Conservation (phyloP, 768 basidiomycete genomes). For the Lepiota subincarnata region DNA sequence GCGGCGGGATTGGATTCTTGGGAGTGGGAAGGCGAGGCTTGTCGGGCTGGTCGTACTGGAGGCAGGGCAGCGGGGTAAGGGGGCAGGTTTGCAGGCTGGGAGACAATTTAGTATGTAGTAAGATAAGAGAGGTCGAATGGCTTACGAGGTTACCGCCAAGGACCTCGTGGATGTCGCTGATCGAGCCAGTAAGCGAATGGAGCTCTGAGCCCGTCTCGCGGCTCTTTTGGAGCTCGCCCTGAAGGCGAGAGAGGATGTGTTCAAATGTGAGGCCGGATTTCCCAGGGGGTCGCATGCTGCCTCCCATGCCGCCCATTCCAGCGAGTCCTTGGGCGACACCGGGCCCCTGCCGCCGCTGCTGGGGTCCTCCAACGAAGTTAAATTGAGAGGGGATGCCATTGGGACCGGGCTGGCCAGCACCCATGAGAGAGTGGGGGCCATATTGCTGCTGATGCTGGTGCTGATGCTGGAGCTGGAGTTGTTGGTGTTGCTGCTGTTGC, state of each 20-base stretch:
- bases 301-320: conserved; percentile 76
- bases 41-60: conserved; percentile 49
- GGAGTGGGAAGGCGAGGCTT: conserved; percentile 16
- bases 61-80: conserved; percentile 65
- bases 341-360: conserved; percentile 47
- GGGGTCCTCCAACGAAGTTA: conserved; percentile 25
- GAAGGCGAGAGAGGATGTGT: conserved; percentile 82
- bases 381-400: conserved; percentile 14
- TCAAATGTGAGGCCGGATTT: conserved; percentile 91
- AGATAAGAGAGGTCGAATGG: conserved; percentile 15
- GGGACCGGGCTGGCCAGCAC: conserved; percentile 11
- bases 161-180: conserved; percentile 91
- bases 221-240: conserved; percentile 93
- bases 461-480: conserved; percentile 18
- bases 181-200: conserved; percentile 66
- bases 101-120: background rate
- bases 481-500: conserved; percentile 30
- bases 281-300: conserved; percentile 64
- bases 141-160: conserved; percentile 78
- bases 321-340: conserved; percentile 29
- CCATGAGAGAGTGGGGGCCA: conserved; percentile 11
- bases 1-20: background rate
- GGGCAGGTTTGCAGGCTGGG: conserved; percentile 56
- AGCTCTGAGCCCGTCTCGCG: conserved; percentile 90
- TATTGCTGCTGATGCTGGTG: conserved; percentile 13